A percentile compares a stretch with the other conserved stretches of the same genome.
These are phyloP conservation scores for Nigrospora oryzae DNA, from an alignment of 2,329 filamentous ascomycete species.

Conservation along the genomic window DNA sequence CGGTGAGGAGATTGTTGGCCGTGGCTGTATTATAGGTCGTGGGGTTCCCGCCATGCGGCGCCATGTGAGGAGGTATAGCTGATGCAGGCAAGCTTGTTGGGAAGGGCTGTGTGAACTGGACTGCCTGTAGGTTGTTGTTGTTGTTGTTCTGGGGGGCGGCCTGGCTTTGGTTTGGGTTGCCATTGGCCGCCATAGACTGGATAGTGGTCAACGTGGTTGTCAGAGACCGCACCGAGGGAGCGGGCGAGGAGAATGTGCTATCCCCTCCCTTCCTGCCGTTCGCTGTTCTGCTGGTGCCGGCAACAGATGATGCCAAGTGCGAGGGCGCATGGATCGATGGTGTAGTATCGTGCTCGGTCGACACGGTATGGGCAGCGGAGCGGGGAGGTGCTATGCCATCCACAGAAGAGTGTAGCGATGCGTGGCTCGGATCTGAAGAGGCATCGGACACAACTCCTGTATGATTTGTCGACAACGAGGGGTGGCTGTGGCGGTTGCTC, in stretches of 20 bases:
- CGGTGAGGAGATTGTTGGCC: conserved; percentile 72
- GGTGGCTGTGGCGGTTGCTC: conserved; percentile 34
- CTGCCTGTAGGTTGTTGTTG: conserved; percentile 30
- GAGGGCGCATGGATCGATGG: conserved; percentile 70
- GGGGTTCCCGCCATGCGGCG: conserved; percentile 45
- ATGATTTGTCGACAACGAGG: conserved; percentile 48
- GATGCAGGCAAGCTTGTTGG: conserved; percentile 57
- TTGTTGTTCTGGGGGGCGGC: conserved; percentile 31
- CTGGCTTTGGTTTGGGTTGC: conserved; percentile 24
- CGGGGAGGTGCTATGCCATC: conserved; percentile 52
- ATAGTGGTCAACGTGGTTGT: conserved; percentile 82
- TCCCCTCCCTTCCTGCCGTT: conserved; percentile 62
- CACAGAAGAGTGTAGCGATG: conserved; percentile 52
- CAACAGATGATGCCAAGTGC: conserved; percentile 55
- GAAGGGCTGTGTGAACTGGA: conserved; percentile 60
- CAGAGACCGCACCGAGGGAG: conserved; percentile 70
- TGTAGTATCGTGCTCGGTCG: conserved; percentile 72
- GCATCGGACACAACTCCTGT: conserved; percentile 39
- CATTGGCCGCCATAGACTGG: conserved; percentile 50
- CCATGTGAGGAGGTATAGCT: conserved; percentile 64
- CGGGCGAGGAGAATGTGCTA: conserved; percentile 75
- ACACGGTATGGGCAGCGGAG: conserved; percentile 70
- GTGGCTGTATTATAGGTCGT: conserved; percentile 71
- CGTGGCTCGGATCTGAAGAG: conserved; percentile 48
- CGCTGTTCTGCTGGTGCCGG: conserved; percentile 66